phyloP scores from a whole-genome alignment of 768 basidiomycete genomes.

The Tulasnella sp. region DNA sequence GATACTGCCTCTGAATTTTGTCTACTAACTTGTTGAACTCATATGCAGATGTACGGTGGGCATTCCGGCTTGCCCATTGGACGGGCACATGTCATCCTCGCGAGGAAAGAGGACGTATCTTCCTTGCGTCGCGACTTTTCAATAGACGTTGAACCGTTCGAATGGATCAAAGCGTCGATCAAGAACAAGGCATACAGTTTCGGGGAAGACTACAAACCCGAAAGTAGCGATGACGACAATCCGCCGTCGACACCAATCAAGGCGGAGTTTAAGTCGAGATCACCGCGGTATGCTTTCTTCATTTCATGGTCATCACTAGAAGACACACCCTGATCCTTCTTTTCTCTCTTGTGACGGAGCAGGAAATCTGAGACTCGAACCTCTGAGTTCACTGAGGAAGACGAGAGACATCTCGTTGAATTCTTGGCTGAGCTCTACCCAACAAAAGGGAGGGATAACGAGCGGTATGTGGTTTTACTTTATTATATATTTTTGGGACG shows the following conservation, averaged over 20 bases:
- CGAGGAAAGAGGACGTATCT: neutral
- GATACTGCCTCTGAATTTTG: neutral
- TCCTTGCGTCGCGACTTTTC: neutral
- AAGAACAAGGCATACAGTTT: neutral
- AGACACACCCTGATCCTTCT: too few species aligned
- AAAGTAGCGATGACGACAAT: neutral
- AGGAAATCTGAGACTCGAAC: neutral
- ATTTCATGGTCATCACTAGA: too few species aligned
- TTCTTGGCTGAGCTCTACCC: constrained; percentile 9
- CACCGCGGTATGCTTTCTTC: neutral
- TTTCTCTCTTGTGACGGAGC: neutral
- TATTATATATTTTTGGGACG: too few species aligned
- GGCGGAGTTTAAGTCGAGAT: neutral
- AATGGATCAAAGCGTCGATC: neutral
- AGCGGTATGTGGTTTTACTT: too few species aligned
- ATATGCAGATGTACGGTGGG: constrained; percentile 1
- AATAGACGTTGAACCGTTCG: neutral
- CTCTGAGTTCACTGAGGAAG: constrained; percentile 2
- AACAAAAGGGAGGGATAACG: neutral
- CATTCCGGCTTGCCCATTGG: neutral
- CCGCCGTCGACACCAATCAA: neutral
- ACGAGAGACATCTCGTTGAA: neutral
- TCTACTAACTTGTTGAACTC: neutral
- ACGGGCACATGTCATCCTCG: neutral
- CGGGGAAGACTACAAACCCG: neutral